These are phyloP conservation scores for Sphaceloma murrayae DNA, from an alignment of 2,329 filamentous ascomycete genomes.

Conservation along the genomic window DNA sequence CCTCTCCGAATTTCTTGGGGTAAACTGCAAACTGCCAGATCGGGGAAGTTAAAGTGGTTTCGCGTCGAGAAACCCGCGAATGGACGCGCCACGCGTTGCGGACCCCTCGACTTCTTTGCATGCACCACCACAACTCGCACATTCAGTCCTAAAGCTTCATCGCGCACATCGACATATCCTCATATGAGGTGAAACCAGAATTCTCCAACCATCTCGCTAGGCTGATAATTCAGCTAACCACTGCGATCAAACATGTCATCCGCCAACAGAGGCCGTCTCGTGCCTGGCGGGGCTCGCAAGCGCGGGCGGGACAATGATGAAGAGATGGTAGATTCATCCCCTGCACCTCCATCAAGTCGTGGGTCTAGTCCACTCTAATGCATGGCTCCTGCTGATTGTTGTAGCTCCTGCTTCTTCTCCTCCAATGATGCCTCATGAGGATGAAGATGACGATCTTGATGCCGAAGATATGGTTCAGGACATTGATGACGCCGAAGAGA, in stretches of 20 bases:
- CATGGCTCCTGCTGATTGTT: conserved; percentile 15
- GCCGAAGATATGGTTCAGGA: conserved; percentile 56
- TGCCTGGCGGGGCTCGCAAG: conserved; percentile 46
- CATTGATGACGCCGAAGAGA: conserved; percentile 58
- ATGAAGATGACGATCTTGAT: conserved; percentile 60
- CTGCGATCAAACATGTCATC: conserved; percentile 71
- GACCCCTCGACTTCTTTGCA: conserved; percentile 11
- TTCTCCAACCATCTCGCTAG: neutral
- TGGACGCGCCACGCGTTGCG: neutral
- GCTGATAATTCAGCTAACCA: conserved; percentile 57
- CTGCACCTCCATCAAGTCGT: conserved; percentile 55
- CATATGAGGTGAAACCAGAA: neutral
- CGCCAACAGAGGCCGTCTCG: conserved; percentile 62
- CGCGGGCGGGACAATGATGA: conserved; percentile 57
- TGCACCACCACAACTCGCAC: neutral
- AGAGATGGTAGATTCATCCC: conserved; percentile 47
- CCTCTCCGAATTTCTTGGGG: too few relatives aligned
- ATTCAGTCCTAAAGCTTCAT: too few relatives aligned
- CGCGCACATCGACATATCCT: neutral
- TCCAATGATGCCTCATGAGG: conserved; percentile 56
- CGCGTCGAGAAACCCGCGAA: conserved; percentile 3
- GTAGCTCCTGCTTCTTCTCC: conserved; percentile 50
- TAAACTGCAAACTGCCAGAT: too few relatives aligned
- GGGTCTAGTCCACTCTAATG: conserved; percentile 34
- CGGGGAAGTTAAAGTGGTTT: conserved; percentile 15